phyloP scores from a whole-genome alignment of 176 grass and related monocot genomes.

The Paspalum vaginatum region DNA sequence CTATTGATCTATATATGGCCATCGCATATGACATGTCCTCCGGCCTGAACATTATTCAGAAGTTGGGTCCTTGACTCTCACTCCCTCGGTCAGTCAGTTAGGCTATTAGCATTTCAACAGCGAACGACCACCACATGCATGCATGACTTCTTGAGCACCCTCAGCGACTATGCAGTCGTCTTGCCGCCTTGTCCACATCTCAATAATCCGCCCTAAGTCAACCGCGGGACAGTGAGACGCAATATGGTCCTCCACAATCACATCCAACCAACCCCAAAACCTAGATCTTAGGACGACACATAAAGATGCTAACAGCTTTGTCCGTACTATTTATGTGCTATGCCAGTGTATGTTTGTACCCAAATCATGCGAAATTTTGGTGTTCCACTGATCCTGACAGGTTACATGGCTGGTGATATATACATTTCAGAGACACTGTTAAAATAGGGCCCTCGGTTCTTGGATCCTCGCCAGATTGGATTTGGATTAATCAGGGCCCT shows the following conservation, averaged over 20 bases:
- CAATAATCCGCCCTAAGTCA: conserved; percentile 44
- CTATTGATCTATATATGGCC: neutral
- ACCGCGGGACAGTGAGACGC: neutral
- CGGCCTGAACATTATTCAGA: neutral
- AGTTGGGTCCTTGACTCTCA: conserved; percentile 13
- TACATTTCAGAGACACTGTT: neutral
- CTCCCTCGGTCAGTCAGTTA: neutral
- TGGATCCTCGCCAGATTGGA: neutral
- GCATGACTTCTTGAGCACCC: neutral
- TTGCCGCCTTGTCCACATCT: conserved; percentile 14
- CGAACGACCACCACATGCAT: neutral
- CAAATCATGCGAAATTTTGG: neutral
- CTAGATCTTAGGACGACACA: neutral
- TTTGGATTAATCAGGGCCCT: neutral
- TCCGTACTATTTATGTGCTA: neutral
- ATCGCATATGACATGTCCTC: conserved; percentile 12
- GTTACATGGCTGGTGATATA: neutral
- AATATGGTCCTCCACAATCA: conserved; percentile 16
- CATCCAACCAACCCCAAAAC: neutral
- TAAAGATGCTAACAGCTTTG: conserved; percentile 26
- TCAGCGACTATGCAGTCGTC: conserved; percentile 17
- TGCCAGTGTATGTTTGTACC: neutral
- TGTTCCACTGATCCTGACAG: neutral
- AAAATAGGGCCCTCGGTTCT: neutral
- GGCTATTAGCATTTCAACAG: conserved; percentile 15